Evolutionary conservation across 2,329 filamentous ascomycete genomes (phyloP), one percentile per base, ranked within the genome.

Genomic region (Colletotrichum navitas): DNA sequence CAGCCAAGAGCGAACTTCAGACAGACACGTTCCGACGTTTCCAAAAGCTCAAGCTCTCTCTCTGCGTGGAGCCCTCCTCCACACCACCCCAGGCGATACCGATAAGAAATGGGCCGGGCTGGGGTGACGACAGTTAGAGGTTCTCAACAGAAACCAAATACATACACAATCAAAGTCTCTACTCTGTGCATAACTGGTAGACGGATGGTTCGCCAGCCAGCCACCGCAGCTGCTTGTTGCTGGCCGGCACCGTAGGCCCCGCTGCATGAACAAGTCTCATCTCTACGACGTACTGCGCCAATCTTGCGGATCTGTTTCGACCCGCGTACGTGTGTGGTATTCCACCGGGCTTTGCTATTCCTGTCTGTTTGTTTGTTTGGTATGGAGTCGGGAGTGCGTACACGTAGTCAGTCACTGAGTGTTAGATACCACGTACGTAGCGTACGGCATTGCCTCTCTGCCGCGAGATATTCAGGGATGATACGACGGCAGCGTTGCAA

Each of bases 71-170:
- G 16, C 16, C 24, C 47, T 16, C 39, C 39, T 12, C 36, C 14
- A 5, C 39, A 12, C 11, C 47, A 26, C 24, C n/a, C 26, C 54
- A 43, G 36, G 64, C 36, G 43, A 71, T 52, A 39, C 39, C 47
- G 68, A 71, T 71, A 63, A 71, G 68, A 63, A 71, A 63, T 59
- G 39, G 65, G 52, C 64, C 43, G 34, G 58, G 43, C 34, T 60
- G 29, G 26, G 24, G n/a, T 2, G 7, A 16, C 39, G 2, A 41
- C 24, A 29, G n/a, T 32, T 52, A 7, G 52, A 63, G n/a, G 21
- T 47, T 59, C 65, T 71, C 68, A 71, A 68, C 68, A 71, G 59
- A 71, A 71, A 71, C 26, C 11, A 32, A 1, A 54, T 3, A 18
- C 18, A 8, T 21, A 43, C 6, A 43, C 18, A 21, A 26, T 52